Conservation (phyloP, 176 grass and related monocot genomes). For the Rhynchospora tenuis region DNA sequence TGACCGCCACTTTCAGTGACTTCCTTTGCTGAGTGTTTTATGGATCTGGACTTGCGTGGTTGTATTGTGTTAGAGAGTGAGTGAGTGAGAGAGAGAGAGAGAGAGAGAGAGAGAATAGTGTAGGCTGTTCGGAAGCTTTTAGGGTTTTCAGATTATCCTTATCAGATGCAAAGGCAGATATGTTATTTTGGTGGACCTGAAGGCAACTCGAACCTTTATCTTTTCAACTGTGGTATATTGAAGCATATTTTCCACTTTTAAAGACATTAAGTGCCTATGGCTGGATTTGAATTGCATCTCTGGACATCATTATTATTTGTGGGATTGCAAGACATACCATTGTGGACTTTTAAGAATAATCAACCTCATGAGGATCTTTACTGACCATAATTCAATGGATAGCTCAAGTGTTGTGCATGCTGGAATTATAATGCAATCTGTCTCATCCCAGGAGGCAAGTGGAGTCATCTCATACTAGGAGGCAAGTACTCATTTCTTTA, state of each 20-base stretch:
- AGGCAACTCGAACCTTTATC: neutral
- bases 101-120: neutral
- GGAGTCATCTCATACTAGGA: slow-evolving; percentile 10
- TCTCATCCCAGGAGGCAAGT: slow-evolving; percentile 10
- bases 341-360: neutral
- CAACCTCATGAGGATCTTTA: neutral
- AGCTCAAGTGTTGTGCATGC: slow-evolving; percentile 8
- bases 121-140: slow-evolving; percentile 13
- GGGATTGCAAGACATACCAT: neutral
- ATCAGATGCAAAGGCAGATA: neutral
- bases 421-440: neutral
- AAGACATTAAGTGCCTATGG: neutral
- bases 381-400: neutral
- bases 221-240: neutral
- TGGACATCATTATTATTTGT: neutral
- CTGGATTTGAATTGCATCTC: neutral
- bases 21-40: neutral
- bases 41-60: neutral
- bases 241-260: neutral
- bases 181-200: neutral
- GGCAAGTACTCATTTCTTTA: slow-evolving; percentile 21
- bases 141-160: neutral
- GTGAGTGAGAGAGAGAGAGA: neutral
- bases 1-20: too few species aligned
- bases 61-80: neutral